phyloP scores from a whole-genome alignment of 345 rosid genomes.

The Aquilaria yunnanensis region DNA sequence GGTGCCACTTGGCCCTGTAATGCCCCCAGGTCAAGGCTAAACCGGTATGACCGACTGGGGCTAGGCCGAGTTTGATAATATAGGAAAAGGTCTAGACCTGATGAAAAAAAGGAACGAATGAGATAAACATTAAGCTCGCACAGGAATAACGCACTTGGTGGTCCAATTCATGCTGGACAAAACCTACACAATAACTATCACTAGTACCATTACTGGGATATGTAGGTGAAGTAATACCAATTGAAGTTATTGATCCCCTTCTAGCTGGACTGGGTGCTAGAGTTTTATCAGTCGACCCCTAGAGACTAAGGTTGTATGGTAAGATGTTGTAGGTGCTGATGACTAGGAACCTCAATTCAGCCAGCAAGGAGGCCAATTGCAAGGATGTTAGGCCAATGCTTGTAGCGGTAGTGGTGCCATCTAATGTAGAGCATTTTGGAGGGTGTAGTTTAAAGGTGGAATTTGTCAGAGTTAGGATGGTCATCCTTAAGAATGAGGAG shows the following conservation, averaged over 20 bases:
- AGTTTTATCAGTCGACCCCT: conserved; percentile 39
- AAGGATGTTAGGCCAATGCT: conserved; percentile 20
- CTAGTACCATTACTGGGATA: too few relatives aligned
- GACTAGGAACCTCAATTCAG: conserved; percentile 20
- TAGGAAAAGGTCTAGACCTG: conserved; percentile 12
- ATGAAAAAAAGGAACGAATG: conserved; percentile 17
- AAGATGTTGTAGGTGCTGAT: conserved; percentile 36
- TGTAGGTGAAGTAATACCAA: conserved; percentile 35
- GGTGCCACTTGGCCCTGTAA: too few relatives aligned
- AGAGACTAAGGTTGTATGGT: conserved; percentile 34
- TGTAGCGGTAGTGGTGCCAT: background rate
- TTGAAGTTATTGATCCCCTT: conserved; percentile 32
- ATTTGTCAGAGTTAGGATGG: conserved; percentile 21
- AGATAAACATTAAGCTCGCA: conserved; percentile 27
- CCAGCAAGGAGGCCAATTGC: conserved; percentile 18
- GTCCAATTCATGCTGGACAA: conserved; percentile 32
- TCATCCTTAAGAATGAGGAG: conserved; percentile 30
- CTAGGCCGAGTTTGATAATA: too few relatives aligned
- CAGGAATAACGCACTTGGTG: conserved; percentile 26
- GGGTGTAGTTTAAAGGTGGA: conserved; percentile 29
- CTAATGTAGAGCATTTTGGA: conserved; percentile 8
- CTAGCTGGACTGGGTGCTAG: conserved; percentile 23
- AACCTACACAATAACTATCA: conserved; percentile 23
- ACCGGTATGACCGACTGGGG: too few relatives aligned
- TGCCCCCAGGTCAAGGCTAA: too few relatives aligned